Base-by-base conservation (phyloP, 192 early-diverging fungal species). In the Podila clonocystis region DNA sequence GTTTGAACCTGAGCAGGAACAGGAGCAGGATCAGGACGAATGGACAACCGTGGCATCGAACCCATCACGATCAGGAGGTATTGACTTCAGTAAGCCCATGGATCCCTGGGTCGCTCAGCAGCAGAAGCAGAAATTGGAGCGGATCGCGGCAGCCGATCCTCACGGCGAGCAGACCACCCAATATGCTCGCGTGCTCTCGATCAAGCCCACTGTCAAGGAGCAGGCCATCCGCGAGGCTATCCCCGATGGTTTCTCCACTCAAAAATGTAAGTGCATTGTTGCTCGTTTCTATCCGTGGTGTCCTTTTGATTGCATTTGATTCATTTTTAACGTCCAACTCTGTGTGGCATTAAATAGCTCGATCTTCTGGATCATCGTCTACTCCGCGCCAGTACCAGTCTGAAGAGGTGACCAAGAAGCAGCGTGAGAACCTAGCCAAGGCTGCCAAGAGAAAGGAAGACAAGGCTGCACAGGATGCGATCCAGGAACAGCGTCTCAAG, bases 351-450 rank as follows among this genome's bases (percentile, higher is more conserved):
- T 24, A 6, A 24, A 15, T 73, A 80, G 77, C 66, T 31, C 77
- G 77, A 50, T 68, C 76, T 5, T 17, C 41, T 24, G 55, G 65
- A 11, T 59, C 74, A 4, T 66, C 74, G 6, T 59, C 63, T 24
- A 62, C 45, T 22, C 57, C 63, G 9, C 41, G 63, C 20, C 74
- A 58, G 26, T 62, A 70, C 28, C 65, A 79, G 28, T 74, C 74
- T 41, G 78, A 79, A 58, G 80, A 85, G 17, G 55, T 90, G 49
- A 90, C 86, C 63, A 93, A 89, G 61, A 91, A 87, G 67, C 91
- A 93, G 64, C 82, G 88, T 19, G 87, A 93, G 82, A 91, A 89
- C 63, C 68, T 82, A 34, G 80, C 85, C 4, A 86, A 86, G 75
- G 87, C 86, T 24, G 85, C 86, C 52, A 87, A 85, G 49, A 74